Evolutionary conservation across 164 flowering plant species (phyloP).

Genomic region (Vitis amurensis): DNA sequence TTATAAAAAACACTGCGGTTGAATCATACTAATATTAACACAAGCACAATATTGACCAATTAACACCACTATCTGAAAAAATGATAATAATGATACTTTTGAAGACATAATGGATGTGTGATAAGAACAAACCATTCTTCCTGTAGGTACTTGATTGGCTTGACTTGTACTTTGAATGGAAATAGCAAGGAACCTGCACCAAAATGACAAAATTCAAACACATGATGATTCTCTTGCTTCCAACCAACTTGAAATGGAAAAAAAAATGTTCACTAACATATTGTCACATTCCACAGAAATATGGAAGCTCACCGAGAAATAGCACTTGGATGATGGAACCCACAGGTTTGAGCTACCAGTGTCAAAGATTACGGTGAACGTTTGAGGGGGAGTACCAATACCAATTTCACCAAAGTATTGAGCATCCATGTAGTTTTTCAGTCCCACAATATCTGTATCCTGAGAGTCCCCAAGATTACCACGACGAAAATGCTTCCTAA

Average conservation of each 20-base stretch:
- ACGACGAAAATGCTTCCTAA: slow-evolving; percentile 38
- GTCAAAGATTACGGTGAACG: slow-evolving; percentile 83
- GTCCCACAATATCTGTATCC: slow-evolving; percentile 55
- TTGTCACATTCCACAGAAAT: background rate
- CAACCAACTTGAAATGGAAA: background rate
- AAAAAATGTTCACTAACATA: background rate
- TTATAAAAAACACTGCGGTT: background rate
- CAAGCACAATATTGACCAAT: no score
- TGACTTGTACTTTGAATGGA: slow-evolving; percentile 46
- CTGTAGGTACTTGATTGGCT: slow-evolving; percentile 33
- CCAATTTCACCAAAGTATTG: slow-evolving; percentile 90
- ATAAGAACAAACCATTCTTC: slow-evolving; percentile 37
- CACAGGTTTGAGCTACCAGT: slow-evolving; percentile 90
- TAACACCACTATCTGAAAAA: no score
- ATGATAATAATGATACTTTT: background rate
- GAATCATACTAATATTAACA: background rate
- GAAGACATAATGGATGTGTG: background rate
- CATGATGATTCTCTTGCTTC: background rate
- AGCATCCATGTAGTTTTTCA: slow-evolving; percentile 89
- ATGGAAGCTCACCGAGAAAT: slow-evolving; percentile 53
- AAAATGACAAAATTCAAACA: background rate
- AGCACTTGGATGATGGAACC: slow-evolving; percentile 84
- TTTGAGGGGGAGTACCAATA: slow-evolving; percentile 86
- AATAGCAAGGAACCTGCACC: slow-evolving; percentile 37
- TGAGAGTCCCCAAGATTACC: slow-evolving; percentile 39